Conservation (phyloP, 345 rosid species). For the Bruguiera parviflora region DNA sequence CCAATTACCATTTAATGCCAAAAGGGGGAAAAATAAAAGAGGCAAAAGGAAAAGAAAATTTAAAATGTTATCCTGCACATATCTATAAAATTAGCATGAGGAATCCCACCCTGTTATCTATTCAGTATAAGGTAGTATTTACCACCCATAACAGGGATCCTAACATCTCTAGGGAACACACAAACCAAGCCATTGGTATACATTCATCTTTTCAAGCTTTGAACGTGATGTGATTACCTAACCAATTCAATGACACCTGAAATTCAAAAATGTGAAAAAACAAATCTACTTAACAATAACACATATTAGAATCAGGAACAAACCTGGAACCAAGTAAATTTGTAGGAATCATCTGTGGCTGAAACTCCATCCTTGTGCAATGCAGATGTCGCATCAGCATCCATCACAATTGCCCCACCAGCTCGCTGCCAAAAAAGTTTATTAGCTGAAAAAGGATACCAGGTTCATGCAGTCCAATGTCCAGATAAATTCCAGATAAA, state of each 20-base stretch:
- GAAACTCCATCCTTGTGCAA: constrained; percentile 67
- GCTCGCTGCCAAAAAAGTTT: constrained; percentile 53
- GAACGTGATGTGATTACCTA: background rate
- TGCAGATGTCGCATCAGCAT: constrained; percentile 87
- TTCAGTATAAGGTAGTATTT: too few species aligned
- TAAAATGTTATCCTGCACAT: too few species aligned
- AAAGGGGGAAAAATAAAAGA: too few species aligned
- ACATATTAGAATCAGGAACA: background rate
- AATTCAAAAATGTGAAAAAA: too few species aligned
- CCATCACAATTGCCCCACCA: constrained; percentile 84
- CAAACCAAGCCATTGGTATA: background rate
- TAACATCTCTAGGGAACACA: background rate
- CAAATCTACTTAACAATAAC: background rate
- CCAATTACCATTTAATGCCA: too few species aligned
- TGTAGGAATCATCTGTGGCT: constrained; percentile 73
- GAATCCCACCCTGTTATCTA: too few species aligned
- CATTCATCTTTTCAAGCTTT: background rate
- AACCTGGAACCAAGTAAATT: constrained; percentile 74
- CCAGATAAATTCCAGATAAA: background rate
- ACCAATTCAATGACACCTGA: too few species aligned
- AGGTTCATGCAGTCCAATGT: background rate
- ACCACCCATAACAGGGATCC: background rate
- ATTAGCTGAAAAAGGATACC: constrained; percentile 16
- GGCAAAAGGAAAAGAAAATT: too few species aligned
- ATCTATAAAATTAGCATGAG: too few species aligned